Evolutionary conservation across 371 early-diverging fungal species (phyloP), one percentile per base, ranked within the genome.

Genomic region (Lichtheimia corymbifera): DNA sequence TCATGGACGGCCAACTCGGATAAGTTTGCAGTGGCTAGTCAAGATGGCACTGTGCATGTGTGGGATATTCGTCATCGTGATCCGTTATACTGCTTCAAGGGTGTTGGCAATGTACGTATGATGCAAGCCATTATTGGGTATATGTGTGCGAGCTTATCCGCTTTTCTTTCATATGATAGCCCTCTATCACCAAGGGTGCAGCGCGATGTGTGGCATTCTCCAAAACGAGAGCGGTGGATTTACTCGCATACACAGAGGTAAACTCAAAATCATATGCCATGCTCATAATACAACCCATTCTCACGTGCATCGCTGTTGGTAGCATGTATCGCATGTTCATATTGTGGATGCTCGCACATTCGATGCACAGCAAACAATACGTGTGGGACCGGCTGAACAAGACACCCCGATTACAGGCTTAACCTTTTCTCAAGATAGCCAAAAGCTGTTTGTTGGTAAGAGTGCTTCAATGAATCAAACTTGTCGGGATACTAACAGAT

Each of bases 341-440:
- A 60, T 95, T 40, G 88, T 94, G 1, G 96, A 95, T 74, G 91
- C 94, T 7, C 77, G 96, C 40, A 92, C 91, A 1, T 95, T 92
- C 62, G 83, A 89, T 61, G 76, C 82, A 5, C 78, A 83, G 5
- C 93, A 95, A 66, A 70, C 80, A 18, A 52, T 87, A n/a, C 71
- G 85, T 14, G 83, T 87, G 9, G 83, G 83, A 0, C 76, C 84
- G 2, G 62, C 67, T 2, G 73, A 63, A 5, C 43, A 70, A 22
- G 95, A 95, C 64, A 86, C 87, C 56, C 90, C 93, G 53, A 91
- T 95, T 13, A 84, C 92, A 6, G 95, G 95, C 5, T 73, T 93
- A 5, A 64, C 85, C 5, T 90, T 90, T 67, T 85, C 92, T 18
- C 89, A 88, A n/a, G 90, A 91, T 63, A 86, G 90, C 63, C 82